Evolutionary conservation across 768 basidiomycete species (phyloP), one percentile per base, ranked within the genome.

Genomic region (Termitomyces sp.): DNA sequence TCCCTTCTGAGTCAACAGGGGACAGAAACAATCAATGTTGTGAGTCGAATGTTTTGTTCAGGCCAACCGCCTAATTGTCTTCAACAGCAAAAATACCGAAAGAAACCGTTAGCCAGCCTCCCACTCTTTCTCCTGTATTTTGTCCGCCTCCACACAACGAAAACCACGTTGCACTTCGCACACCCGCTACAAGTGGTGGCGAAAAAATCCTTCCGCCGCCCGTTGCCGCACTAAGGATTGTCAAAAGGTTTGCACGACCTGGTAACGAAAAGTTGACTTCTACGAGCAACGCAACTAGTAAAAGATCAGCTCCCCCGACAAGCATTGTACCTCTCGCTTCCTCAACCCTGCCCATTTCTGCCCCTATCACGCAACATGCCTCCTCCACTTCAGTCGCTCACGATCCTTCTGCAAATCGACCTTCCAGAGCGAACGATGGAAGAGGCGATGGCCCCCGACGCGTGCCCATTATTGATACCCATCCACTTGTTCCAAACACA

Each of bases 141-240:
- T 47, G 58, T 55, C 54, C 60, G 45, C 50, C 61, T 57, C 13
- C 59, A 58, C 44, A 63, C 51, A 37, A 58, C 36, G 34, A 61
- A 55, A 42, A 47, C 29, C 28, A 31, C 9, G n/a, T 34, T 49
- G 42, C 18, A 15, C 26, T 59, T 20, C 55, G 58, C 16, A 58
- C 58, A 29, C 58, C 58, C 45, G 51, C 51, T 52, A 47, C 62
- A 46, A 48, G 45, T 47, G 42, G 63, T 54, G 44, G 62, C 47
- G 58, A 55, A 28, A 53, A 63, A 33, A 59, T 61, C 39, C 74
- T 70, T 42, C 76, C 75, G 5, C 70, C 69, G 41, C 71, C 74
- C 1, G 68, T 80, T 24, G 75, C 75, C 49, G 81, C 76, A 45
- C 65, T 81, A 39, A 75, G 73, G 33, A 79, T 82, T n/a, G 73